Evolutionary conservation across 768 basidiomycete species (phyloP).

Genomic region (Mycena belliarum): DNA sequence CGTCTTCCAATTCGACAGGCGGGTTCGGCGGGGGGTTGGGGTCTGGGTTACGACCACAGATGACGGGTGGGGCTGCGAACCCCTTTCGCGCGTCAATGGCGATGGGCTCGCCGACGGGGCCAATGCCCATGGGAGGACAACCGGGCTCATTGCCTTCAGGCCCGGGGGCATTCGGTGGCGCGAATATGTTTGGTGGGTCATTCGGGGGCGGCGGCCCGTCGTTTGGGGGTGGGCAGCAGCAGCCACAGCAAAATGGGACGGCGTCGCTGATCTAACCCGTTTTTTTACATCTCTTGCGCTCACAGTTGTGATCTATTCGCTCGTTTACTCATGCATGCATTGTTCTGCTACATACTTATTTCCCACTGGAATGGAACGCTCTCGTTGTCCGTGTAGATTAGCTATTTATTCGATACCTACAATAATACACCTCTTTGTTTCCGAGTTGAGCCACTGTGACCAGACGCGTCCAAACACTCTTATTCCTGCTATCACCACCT

Average conservation of each 20-base stretch:
- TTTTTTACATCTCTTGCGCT: not conserved
- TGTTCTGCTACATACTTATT: constrained; percentile 1
- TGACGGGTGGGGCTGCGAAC: constrained; percentile 60
- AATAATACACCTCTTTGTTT: not conserved
- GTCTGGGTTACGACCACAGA: constrained; percentile 58
- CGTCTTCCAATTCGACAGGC: constrained; percentile 12
- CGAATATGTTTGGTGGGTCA: constrained; percentile 16
- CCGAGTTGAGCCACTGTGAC: constrained; percentile 5
- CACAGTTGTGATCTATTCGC: not conserved
- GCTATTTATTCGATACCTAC: constrained; percentile 11
- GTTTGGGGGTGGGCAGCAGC: constrained; percentile 37
- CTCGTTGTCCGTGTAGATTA: constrained; percentile 4
- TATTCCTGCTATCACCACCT: constrained; percentile 6
- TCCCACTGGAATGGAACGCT: constrained; percentile 3
- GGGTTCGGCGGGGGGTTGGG: constrained; percentile 34
- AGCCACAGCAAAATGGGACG: constrained; percentile 40
- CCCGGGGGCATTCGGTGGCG: constrained; percentile 8
- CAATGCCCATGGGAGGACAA: constrained; percentile 15
- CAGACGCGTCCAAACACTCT: constrained; percentile 11
- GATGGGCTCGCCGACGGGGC: constrained; percentile 10
- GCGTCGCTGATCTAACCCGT: constrained; percentile 49
- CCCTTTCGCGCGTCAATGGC: constrained; percentile 70
- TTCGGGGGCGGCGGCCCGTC: constrained; percentile 27
- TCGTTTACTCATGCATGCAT: not conserved
- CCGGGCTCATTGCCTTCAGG: too few relatives aligned